A percentile compares a stretch with the other conserved stretches of the same genome.
phyloP scores from a whole-genome alignment of 345 rosid genomes.

The Triadica sebifera region DNA sequence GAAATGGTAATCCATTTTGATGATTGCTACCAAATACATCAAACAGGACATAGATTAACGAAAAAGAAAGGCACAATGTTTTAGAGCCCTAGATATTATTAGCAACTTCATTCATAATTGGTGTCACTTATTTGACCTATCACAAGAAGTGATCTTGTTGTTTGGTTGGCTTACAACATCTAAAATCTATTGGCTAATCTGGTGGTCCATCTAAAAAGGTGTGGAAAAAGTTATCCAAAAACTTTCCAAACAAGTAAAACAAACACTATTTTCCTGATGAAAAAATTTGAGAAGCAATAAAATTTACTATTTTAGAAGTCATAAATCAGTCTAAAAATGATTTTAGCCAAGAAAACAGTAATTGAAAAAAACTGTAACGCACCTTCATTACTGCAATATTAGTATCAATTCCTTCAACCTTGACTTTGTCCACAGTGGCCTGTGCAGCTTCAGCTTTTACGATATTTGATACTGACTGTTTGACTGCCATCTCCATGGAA shows the following conservation, averaged over 20 bases:
- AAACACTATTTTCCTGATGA: slow-evolving; percentile 11
- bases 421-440: slow-evolving; percentile 91
- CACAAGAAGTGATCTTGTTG: neutral
- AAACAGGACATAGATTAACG: neutral
- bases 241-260: neutral
- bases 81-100: neutral
- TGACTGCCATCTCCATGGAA: slow-evolving; percentile 75
- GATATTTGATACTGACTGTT: slow-evolving; percentile 62
- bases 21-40: neutral
- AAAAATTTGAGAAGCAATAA: slow-evolving; percentile 4
- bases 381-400: slow-evolving; percentile 90
- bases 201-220: slow-evolving; percentile 6
- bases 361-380: slow-evolving; percentile 4
- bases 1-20: neutral
- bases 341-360: slow-evolving; percentile 5
- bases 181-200: slow-evolving; percentile 2
- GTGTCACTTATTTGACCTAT: neutral
- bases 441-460: slow-evolving; percentile 89
- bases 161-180: neutral
- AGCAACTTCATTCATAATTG: neutral
- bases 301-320: neutral
- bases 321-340: slow-evolving; percentile 2
- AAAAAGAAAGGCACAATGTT: neutral
- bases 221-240: neutral
- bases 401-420: slow-evolving; percentile 93